phyloP scores from a whole-genome alignment of 148 eudicot genomes.

The Diospyros kaki region DNA sequence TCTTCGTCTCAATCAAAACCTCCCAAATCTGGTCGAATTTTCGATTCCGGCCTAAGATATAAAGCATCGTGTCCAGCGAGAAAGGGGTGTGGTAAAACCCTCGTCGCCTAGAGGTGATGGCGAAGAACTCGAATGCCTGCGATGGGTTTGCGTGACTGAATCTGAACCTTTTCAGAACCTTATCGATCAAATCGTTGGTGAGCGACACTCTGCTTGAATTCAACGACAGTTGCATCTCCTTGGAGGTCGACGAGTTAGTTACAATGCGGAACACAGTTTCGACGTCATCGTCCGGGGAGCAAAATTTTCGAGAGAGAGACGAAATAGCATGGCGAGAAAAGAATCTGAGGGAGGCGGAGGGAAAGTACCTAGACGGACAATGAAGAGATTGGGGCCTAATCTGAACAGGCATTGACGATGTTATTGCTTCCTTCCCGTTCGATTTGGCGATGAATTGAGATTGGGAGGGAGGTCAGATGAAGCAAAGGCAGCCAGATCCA shows the following conservation, averaged over 20 bases:
- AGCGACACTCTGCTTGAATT: conserved; percentile 34
- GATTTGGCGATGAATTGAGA: neutral
- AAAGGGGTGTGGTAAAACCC: conserved; percentile 67
- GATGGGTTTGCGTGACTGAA: conserved; percentile 73
- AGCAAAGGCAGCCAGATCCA: neutral
- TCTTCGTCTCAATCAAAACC: conserved; percentile 47
- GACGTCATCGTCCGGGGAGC: conserved; percentile 25
- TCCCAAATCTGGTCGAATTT: conserved; percentile 63
- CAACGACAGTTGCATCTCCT: conserved; percentile 38
- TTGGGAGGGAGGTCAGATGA: neutral
- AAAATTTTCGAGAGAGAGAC: conserved; percentile 15
- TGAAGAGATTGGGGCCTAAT: conserved; percentile 4
- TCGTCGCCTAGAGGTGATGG: conserved; percentile 24
- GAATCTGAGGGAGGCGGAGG: conserved; percentile 5
- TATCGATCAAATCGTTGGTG: conserved; percentile 59
- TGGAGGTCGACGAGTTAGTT: conserved; percentile 28
- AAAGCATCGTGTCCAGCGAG: conserved; percentile 78
- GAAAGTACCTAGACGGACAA: conserved; percentile 6
- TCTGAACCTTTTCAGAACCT: conserved; percentile 65
- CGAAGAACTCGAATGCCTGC: conserved; percentile 58
- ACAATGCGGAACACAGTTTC: conserved; percentile 46
- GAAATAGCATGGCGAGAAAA: neutral
- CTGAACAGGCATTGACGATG: neutral
- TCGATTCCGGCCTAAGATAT: conserved; percentile 65
- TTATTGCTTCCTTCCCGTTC: neutral